Evolutionary conservation across 2,329 filamentous ascomycete species (phyloP).

Genomic region (Fusarium austroafricanum): DNA sequence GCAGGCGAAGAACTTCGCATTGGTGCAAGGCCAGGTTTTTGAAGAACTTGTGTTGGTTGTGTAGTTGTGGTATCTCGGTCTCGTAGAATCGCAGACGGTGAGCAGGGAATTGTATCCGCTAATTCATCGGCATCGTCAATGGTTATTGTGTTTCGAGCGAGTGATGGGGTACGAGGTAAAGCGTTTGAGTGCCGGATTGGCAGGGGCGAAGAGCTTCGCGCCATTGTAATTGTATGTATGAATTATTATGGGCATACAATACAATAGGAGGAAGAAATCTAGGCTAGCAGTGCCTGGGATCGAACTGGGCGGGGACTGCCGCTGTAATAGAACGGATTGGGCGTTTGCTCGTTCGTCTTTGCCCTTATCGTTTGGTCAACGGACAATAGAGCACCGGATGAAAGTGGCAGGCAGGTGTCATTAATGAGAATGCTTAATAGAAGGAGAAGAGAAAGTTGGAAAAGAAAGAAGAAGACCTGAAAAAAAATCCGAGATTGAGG

Average conservation of each 20-base stretch:
- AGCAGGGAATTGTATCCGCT: slow-evolving; percentile 60
- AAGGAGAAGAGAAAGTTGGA: not conserved
- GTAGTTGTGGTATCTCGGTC: slow-evolving; percentile 51
- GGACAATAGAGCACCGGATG: slow-evolving; percentile 23
- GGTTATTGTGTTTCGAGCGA: slow-evolving; percentile 39
- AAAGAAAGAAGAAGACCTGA: not conserved
- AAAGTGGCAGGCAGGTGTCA: slow-evolving; percentile 15
- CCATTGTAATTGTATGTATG: slow-evolving; percentile 40
- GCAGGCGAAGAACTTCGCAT: slow-evolving; percentile 57
- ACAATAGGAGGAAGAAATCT: slow-evolving; percentile 15
- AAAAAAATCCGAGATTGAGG: not conserved
- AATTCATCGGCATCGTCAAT: slow-evolving; percentile 60
- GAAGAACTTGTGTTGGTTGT: slow-evolving; percentile 62
- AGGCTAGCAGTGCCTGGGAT: slow-evolving; percentile 16
- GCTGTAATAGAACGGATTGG: slow-evolving; percentile 5
- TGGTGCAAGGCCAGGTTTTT: slow-evolving; percentile 52
- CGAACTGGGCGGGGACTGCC: slow-evolving; percentile 25
- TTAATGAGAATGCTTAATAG: not conserved
- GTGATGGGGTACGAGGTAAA: slow-evolving; percentile 45
- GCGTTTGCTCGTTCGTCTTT: slow-evolving; percentile 17
- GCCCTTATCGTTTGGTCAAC: slow-evolving; percentile 23
- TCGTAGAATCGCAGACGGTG: slow-evolving; percentile 53
- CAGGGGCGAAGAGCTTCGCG: slow-evolving; percentile 48
- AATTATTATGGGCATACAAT: slow-evolving; percentile 16
- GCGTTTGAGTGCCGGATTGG: slow-evolving; percentile 48